Evolutionary conservation across 306 rosid genomes (phyloP).

Genomic region (Lupinus albus): DNA sequence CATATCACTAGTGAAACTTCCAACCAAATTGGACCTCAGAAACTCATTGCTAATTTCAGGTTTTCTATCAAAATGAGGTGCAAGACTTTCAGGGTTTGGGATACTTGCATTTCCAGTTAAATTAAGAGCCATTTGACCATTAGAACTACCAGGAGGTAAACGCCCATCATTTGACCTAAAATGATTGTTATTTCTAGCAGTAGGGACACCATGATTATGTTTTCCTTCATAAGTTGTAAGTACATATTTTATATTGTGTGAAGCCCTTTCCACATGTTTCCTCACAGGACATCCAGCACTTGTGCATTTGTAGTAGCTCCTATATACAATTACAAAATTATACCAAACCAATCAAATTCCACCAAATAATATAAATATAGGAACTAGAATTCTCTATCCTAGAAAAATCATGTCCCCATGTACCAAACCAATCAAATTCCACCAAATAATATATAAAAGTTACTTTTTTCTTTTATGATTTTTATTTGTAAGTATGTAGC

Average conservation of each 20-base stretch:
- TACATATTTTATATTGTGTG: conserved; percentile 71
- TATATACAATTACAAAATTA: too few species aligned
- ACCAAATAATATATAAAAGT: too few species aligned
- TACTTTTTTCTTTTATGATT: too few species aligned
- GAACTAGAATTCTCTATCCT: too few species aligned
- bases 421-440: too few species aligned
- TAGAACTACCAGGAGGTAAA: conserved; percentile 41
- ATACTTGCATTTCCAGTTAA: conserved; percentile 45
- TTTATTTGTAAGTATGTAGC: too few species aligned
- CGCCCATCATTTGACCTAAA: conserved; percentile 49
- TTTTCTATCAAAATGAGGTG: conserved; percentile 65
- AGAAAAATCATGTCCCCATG: too few species aligned
- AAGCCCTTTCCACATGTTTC: conserved; percentile 95
- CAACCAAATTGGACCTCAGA: conserved; percentile 52
- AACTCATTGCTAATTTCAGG: conserved; percentile 59
- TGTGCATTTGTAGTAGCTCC: conserved; percentile 99
- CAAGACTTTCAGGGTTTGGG: conserved; percentile 52
- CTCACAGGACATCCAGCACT: conserved; percentile 80
- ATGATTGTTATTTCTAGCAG: conserved; percentile 68
- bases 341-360: too few species aligned
- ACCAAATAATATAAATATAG: too few species aligned
- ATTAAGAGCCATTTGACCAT: conserved; percentile 49
- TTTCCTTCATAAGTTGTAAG: conserved; percentile 86
- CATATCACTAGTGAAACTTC: conserved; percentile 54
- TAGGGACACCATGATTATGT: conserved; percentile 84